phyloP scores from a whole-genome alignment of 768 basidiomycete species.

The Suillus placidus region DNA sequence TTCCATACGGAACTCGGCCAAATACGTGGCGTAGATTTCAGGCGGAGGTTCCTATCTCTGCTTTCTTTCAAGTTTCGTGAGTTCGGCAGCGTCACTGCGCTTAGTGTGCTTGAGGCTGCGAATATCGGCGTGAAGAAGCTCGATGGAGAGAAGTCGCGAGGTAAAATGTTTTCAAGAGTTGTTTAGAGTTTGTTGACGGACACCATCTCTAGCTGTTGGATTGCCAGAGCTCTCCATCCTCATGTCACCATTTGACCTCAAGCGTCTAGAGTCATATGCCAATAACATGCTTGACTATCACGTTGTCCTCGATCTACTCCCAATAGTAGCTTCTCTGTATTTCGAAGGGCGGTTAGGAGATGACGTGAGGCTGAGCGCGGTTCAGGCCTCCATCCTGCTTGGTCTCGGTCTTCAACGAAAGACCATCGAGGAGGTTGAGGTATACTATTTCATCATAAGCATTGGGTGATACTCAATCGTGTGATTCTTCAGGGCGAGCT shows the following conservation, averaged over 20 bases:
- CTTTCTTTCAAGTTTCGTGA: constrained; percentile 95
- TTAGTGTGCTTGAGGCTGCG: constrained; percentile 88
- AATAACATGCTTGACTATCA: constrained; percentile 98
- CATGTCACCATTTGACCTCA: constrained; percentile 91
- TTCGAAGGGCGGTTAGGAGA: constrained; percentile 75
- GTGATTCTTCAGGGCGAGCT: constrained; percentile 64
- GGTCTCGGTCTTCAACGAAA: constrained; percentile 91
- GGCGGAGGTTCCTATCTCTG: constrained; percentile 84
- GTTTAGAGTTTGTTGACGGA: constrained; percentile 13
- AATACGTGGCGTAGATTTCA: constrained; percentile 68
- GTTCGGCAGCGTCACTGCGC: constrained; percentile 82
- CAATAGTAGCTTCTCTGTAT: constrained; percentile 77
- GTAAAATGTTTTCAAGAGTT: constrained; percentile 30
- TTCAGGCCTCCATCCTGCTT: constrained; percentile 90
- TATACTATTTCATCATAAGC: constrained; percentile 33
- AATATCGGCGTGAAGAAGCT: constrained; percentile 60
- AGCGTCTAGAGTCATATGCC: constrained; percentile 92
- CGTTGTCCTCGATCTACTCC: constrained; percentile 90
- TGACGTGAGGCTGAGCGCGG: constrained; percentile 73
- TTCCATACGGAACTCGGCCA: not conserved
- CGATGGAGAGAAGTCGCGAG: constrained; percentile 37
- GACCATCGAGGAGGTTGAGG: constrained; percentile 87
- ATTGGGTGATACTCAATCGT: not conserved
- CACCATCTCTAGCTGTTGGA: constrained; percentile 35
- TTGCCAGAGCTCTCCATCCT: constrained; percentile 58